Percentiles rank a stretch among this genome's conserved stretches.
These are phyloP conservation scores for Collybia nuda DNA, from an alignment of 768 basidiomycete genomes.

Conservation along the genomic window DNA sequence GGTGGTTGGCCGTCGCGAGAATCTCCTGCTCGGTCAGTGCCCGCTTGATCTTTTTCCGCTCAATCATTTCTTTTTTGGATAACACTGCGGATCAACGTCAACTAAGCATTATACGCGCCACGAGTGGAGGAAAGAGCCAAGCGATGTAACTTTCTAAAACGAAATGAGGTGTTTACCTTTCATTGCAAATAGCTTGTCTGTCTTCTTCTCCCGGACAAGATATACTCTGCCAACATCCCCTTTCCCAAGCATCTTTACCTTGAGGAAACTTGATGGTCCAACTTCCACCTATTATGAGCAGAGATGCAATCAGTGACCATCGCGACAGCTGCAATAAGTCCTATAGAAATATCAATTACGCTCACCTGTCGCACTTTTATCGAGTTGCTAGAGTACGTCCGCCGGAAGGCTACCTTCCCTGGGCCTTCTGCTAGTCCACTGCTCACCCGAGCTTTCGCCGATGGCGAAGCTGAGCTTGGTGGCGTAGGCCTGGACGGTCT, in stretches of 20 bases:
- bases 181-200: constrained; percentile 95
- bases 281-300: constrained; percentile 75
- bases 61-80: constrained; percentile 99
- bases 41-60: constrained; percentile 98
- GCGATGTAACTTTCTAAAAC: constrained; percentile 11
- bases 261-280: constrained; percentile 89
- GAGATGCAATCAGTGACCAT: constrained; percentile 10
- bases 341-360: constrained; percentile 7
- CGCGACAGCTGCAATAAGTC: constrained; percentile 4
- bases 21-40: constrained; percentile 99
- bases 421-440: constrained; percentile 49
- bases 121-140: constrained; percentile 11
- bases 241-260: constrained; percentile 97
- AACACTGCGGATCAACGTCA: constrained; percentile 64
- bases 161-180: constrained; percentile 69
- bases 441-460: constrained; percentile 42
- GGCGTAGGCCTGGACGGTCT: constrained; percentile 43
- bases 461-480: constrained; percentile 33
- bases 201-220: constrained; percentile 97
- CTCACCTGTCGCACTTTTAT: constrained; percentile 90
- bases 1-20: constrained; percentile 96
- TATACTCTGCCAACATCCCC: constrained; percentile 99
- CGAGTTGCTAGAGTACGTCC: constrained; percentile 97
- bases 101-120: constrained; percentile 33
- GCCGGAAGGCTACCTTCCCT: constrained; percentile 73